Base-by-base conservation (phyloP, 306 rosid genomes). In the Lathyrus tuberosus region DNA sequence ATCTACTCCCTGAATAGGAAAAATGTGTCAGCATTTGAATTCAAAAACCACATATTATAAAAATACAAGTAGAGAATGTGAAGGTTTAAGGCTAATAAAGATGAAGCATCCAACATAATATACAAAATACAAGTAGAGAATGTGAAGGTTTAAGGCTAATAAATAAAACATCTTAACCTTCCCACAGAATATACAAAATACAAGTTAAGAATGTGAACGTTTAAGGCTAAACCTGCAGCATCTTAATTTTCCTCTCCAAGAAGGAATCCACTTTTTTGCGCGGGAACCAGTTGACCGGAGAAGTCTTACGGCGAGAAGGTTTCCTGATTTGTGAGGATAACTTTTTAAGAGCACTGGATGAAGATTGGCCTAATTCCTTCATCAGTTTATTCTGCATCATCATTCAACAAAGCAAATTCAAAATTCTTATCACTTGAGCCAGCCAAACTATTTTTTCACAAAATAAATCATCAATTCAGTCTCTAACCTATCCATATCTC, bases 221-320 rank as follows among this genome's bases (percentile, higher is more conserved):
- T n/a, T 14, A 62, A 20, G 58, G n/a, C 57, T 56, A 53, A 65
- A 93, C 98, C 98, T 94, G 97, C 59, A 94, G 84, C 99, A 86
- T 91, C 80, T 91, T 86, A 37, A 94, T 86, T 80, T 94, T 94
- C 71, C 97, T 86, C 65, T 85, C 79, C 76, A 94, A 83, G 84
- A 88, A 94, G 31, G 99, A 91, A 67, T 91, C 96, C 66, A 77
- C 86, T 80, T 91, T 94, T 73, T 84, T 91, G 46, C 97, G 84
- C 0, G 92, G 97, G 63, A 94, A 94, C 99, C 97, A 94, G 70
- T 87, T 91, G 73, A 94, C 10, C 1, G 96, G 97, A 38, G 99
- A 94, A 62, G 76, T 83, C 81, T 84, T 94, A 47, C 92, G 90
- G 35, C 78, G 95, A 63, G 91, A 62, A 52, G 97, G 92, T 83